A percentile compares a stretch with the other conserved stretches of the same genome.
These are phyloP conservation scores for Plasmodium blacklocki DNA, from an alignment of 169 alveolate genomes.

Conservation along the genomic window DNA sequence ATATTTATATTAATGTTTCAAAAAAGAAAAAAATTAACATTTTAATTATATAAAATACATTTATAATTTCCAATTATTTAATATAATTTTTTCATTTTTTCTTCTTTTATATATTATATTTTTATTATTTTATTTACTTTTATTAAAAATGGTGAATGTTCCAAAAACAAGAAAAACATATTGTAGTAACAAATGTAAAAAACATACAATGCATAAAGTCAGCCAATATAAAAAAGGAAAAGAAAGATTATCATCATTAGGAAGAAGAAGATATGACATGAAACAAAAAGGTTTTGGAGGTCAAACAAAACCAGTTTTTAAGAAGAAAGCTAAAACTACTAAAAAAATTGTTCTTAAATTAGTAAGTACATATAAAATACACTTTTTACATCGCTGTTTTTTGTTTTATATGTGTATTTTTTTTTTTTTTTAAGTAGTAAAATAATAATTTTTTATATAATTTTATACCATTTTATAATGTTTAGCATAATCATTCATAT, in stretches of 20 bases:
- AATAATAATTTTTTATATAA: too few species aligned
- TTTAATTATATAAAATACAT: not conserved
- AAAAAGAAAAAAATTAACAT: conserved; percentile 1
- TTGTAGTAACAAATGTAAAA: conserved; percentile 93
- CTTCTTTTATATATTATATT: not conserved
- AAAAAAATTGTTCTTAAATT: conserved; percentile 98
- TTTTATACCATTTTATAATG: too few species aligned
- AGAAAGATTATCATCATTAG: conserved; percentile 97
- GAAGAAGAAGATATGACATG: conserved; percentile 99
- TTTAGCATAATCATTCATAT: not conserved
- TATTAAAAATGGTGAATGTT: conserved; percentile 90
- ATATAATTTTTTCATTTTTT: too few species aligned
- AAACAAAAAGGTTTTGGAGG: conserved; percentile 99
- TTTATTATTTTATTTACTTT: not conserved
- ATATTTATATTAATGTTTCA: not conserved
- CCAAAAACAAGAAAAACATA: conserved; percentile 94
- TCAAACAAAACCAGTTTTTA: conserved; percentile 98
- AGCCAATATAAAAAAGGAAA: conserved; percentile 98
- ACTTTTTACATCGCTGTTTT: not conserved
- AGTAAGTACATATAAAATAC: conserved; percentile 62
- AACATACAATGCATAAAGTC: conserved; percentile 95
- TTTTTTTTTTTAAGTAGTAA: too few species aligned
- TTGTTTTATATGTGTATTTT: conserved; percentile 89
- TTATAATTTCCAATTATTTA: too few species aligned
- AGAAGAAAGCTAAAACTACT: conserved; percentile 99